Percentiles rank a stretch among this genome's conserved stretches.
These are phyloP conservation scores for Phoenix dactylifera DNA, from an alignment of 176 grass and related monocot species.

Conservation along the genomic window DNA sequence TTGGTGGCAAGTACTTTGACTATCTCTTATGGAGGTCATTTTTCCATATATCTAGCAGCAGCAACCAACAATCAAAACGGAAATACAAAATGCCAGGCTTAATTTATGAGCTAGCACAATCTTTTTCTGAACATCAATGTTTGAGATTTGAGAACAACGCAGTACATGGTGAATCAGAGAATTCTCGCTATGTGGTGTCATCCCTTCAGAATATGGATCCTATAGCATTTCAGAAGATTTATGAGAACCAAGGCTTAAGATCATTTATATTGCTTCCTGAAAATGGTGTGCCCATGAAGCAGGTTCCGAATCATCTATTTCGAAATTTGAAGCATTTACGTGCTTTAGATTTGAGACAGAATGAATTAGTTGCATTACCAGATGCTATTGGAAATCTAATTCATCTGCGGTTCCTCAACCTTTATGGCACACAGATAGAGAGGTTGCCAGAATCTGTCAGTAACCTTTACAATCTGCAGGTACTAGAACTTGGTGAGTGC, in stretches of 20 bases:
- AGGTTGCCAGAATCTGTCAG: conserved; percentile 29
- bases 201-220: conserved; percentile 1
- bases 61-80: too few species aligned
- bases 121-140: conserved; percentile 26
- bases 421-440: conserved; percentile 22
- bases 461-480: conserved; percentile 41
- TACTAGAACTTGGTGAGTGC: conserved; percentile 35
- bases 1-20: too few species aligned
- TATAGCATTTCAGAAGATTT: conserved; percentile 28
- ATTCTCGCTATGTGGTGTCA: conserved; percentile 24
- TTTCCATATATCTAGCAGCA: too few species aligned
- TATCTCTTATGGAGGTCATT: too few species aligned
- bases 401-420: too few species aligned
- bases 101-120: too few species aligned
- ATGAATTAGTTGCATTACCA: conserved; percentile 22
- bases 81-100: too few species aligned
- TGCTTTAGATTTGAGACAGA: conserved; percentile 36
- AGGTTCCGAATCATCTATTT: conserved; percentile 26
- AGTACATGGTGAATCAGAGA: neutral
- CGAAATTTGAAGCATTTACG: conserved; percentile 20
- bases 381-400: conserved; percentile 28
- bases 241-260: conserved; percentile 24
- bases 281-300: conserved; percentile 11
- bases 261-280: conserved; percentile 32
- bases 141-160: conserved; percentile 1